phyloP scores from a whole-genome alignment of 805 yeast genomes.

The Komagataella pseudopastoris region DNA sequence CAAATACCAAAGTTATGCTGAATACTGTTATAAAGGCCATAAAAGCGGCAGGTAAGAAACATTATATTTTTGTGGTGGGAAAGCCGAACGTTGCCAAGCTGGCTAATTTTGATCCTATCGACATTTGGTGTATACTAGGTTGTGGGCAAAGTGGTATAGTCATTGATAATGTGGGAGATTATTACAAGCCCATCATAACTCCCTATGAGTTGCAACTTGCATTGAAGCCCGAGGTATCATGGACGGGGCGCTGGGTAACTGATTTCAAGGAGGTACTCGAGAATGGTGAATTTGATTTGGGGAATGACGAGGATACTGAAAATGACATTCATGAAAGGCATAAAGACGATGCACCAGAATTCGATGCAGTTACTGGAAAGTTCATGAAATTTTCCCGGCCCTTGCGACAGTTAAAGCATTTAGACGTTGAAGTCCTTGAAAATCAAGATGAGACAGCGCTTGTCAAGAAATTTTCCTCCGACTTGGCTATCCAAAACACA shows the following conservation, averaged over 20 bases:
- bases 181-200: slow-evolving; percentile 82
- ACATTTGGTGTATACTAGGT: slow-evolving; percentile 89
- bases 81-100: slow-evolving; percentile 95
- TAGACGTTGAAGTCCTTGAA: slow-evolving; percentile 39
- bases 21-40: slow-evolving; percentile 48
- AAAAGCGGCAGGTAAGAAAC: slow-evolving; percentile 72
- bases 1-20: slow-evolving; percentile 58
- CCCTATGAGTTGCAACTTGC: slow-evolving; percentile 87
- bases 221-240: slow-evolving; percentile 54
- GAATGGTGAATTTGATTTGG: slow-evolving; percentile 8
- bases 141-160: slow-evolving; percentile 92
- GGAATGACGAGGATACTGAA: slow-evolving; percentile 9
- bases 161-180: slow-evolving; percentile 65
- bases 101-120: slow-evolving; percentile 91
- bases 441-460: slow-evolving; percentile 19
- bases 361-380: slow-evolving; percentile 80
- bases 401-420: slow-evolving; percentile 48
- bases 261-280: slow-evolving; percentile 49
- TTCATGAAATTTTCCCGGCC: slow-evolving; percentile 64
- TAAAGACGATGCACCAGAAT: slow-evolving; percentile 62
- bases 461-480: slow-evolving; percentile 41
- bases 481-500: slow-evolving; percentile 59
- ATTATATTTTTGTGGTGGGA: slow-evolving; percentile 90
- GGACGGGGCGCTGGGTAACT: slow-evolving; percentile 93
- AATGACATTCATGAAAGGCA: slow-evolving; percentile 12